A percentile compares a stretch with the other conserved stretches of the same genome.
phyloP scores from a whole-genome alignment of 2,329 filamentous ascomycete species.

The Fusarium illudens region DNA sequence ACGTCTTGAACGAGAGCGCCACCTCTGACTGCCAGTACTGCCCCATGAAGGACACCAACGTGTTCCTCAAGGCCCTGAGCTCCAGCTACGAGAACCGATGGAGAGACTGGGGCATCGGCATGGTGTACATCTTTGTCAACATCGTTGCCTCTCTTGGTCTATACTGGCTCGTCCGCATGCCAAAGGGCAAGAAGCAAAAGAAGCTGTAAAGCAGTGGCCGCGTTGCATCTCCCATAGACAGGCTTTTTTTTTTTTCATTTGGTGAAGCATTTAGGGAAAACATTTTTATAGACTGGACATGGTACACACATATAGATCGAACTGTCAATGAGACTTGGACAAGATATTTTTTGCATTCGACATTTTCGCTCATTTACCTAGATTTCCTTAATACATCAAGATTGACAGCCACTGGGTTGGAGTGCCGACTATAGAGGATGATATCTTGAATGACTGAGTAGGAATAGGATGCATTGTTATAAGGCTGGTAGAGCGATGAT shows the following conservation, averaged over 20 bases:
- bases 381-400: constrained; percentile 9
- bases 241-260: constrained; percentile 9
- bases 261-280: constrained; percentile 3
- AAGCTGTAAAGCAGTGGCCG: constrained; percentile 13
- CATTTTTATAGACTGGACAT: neutral
- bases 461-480: neutral
- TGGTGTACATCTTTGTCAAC: constrained; percentile 63
- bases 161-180: constrained; percentile 59
- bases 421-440: neutral
- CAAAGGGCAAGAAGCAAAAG: constrained; percentile 46
- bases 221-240: neutral
- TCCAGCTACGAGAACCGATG: constrained; percentile 61
- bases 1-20: constrained; percentile 62
- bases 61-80: constrained; percentile 51
- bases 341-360: neutral
- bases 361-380: constrained; percentile 1
- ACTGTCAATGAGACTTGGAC: neutral
- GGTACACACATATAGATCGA: neutral
- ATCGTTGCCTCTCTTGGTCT: constrained; percentile 57
- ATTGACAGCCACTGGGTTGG: neutral
- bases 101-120: constrained; percentile 66
- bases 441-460: neutral
- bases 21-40: constrained; percentile 59
- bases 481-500: too few species aligned
- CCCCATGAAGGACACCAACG: constrained; percentile 50